Evolutionary conservation across 352 stramenopile genomes (phyloP).

Genomic region (Phytopythium cucurbitacearum): DNA sequence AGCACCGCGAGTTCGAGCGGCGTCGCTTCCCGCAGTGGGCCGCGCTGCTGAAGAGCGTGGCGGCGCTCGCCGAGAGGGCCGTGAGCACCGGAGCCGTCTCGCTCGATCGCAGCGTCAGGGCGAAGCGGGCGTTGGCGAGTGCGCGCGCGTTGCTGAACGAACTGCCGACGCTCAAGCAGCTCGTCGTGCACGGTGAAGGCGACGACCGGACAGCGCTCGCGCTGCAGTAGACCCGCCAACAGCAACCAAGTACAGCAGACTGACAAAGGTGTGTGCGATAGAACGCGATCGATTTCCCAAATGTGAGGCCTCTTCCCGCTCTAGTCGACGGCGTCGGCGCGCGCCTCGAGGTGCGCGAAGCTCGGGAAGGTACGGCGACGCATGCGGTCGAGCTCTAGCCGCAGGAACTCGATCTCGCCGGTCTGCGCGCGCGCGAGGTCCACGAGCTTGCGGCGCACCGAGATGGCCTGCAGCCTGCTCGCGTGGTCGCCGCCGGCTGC

Average conservation of each 20-base stretch:
- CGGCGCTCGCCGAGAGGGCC: constrained; percentile 3
- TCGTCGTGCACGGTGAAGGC: constrained; percentile 17
- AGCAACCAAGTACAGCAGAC: too few species aligned
- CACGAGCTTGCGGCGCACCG: constrained; percentile 83
- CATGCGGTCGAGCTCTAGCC: constrained; percentile 88
- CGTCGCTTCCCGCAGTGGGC: constrained; percentile 46
- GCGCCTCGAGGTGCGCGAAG: constrained; percentile 66
- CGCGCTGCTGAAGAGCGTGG: constrained; percentile 24
- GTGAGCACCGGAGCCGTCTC: constrained; percentile 3
- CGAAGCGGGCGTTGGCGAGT: neutral
- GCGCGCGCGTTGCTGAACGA: constrained; percentile 22
- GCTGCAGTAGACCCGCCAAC: too few species aligned
- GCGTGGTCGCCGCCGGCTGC: neutral
- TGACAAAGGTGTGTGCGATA: too few species aligned
- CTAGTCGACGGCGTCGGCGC: constrained; percentile 13
- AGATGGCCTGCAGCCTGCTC: constrained; percentile 77
- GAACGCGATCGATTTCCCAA: too few species aligned
- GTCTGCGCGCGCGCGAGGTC: constrained; percentile 88
- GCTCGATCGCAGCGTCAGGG: constrained; percentile 11
- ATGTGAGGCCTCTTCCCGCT: too few species aligned
- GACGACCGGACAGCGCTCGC: too few species aligned
- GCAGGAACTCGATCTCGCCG: constrained; percentile 88
- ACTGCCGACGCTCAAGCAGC: constrained; percentile 37
- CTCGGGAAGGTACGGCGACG: constrained; percentile 90
- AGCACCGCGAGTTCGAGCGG: constrained; percentile 50